phyloP scores from a whole-genome alignment of 208 protist genomes.

The Blastocrithidia nonstop region DNA sequence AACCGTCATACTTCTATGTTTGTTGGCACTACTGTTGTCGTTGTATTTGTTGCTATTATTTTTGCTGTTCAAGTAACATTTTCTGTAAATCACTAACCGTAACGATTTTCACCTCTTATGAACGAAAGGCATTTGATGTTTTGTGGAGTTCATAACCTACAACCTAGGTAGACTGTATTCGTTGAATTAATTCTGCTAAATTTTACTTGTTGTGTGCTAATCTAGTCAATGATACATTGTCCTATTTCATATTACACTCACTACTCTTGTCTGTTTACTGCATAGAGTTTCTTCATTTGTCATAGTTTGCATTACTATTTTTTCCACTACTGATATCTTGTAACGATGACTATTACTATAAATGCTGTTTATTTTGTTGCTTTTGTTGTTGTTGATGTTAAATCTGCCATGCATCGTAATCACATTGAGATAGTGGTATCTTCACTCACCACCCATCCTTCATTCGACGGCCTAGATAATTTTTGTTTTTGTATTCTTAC shows the following conservation, averaged over 20 bases:
- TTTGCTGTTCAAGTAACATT: neutral
- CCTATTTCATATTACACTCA: too few species aligned
- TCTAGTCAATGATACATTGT: too few species aligned
- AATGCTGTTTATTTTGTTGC: neutral
- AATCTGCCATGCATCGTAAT: constrained; percentile 1
- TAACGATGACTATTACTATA: neutral
- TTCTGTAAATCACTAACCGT: too few species aligned
- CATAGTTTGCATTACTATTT: constrained; percentile 15
- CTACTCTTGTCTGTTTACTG: too few species aligned
- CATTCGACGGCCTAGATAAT: constrained; percentile 24
- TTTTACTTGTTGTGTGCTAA: too few species aligned
- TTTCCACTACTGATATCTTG: neutral
- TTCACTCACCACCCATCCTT: constrained; percentile 59
- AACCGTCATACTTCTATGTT: constrained; percentile 18
- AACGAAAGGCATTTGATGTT: too few species aligned
- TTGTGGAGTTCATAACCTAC: too few species aligned
- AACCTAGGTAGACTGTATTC: too few species aligned
- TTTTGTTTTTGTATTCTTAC: constrained; percentile 9
- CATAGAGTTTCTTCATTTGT: too few species aligned
- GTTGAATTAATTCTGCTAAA: too few species aligned
- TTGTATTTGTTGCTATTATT: neutral
- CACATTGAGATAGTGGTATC: constrained; percentile 12
- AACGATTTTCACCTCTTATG: too few species aligned
- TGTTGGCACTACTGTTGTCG: neutral
- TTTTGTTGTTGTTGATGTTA: neutral